A percentile compares a stretch with the other conserved stretches of the same genome.
phyloP scores from a whole-genome alignment of 176 grass and related monocot genomes.

The Pontederia paniculata region DNA sequence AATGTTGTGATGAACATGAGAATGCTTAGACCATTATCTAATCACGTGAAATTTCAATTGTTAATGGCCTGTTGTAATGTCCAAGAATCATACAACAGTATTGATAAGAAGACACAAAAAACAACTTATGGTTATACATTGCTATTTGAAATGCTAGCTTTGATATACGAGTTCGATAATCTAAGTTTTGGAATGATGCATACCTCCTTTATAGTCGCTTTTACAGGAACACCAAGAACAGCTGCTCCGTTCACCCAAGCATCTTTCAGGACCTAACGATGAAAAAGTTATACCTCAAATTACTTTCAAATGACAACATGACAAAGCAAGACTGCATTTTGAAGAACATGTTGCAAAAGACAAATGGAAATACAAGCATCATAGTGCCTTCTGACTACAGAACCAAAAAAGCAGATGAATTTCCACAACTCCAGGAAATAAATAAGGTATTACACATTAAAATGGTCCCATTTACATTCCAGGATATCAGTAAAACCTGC shows the following conservation, averaged over 20 bases:
- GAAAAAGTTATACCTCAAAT: slow-evolving; percentile 15
- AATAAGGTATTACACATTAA: too few species aligned
- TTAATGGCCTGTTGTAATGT: too few species aligned
- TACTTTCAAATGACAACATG: not conserved
- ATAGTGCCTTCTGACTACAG: slow-evolving; percentile 6
- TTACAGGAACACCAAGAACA: slow-evolving; percentile 93
- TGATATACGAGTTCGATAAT: not conserved
- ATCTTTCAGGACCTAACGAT: slow-evolving; percentile 76
- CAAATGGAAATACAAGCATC: not conserved
- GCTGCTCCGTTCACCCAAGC: slow-evolving; percentile 78
- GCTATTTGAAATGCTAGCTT: not conserved
- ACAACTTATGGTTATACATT: not conserved
- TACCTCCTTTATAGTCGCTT: slow-evolving; percentile 97
- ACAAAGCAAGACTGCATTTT: not conserved
- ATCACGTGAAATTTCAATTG: too few species aligned
- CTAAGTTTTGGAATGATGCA: not conserved
- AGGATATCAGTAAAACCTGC: too few species aligned
- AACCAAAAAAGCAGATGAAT: slow-evolving; percentile 4
- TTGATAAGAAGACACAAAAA: too few species aligned
- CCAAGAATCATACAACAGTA: too few species aligned
- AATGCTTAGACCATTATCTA: too few species aligned
- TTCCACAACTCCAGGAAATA: not conserved
- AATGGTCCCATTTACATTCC: too few species aligned
- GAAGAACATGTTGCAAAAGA: slow-evolving; percentile 7
- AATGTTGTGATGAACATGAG: not conserved